These are phyloP conservation scores for Camelina sativa DNA, from an alignment of 345 rosid genomes.

Conservation along the genomic window DNA sequence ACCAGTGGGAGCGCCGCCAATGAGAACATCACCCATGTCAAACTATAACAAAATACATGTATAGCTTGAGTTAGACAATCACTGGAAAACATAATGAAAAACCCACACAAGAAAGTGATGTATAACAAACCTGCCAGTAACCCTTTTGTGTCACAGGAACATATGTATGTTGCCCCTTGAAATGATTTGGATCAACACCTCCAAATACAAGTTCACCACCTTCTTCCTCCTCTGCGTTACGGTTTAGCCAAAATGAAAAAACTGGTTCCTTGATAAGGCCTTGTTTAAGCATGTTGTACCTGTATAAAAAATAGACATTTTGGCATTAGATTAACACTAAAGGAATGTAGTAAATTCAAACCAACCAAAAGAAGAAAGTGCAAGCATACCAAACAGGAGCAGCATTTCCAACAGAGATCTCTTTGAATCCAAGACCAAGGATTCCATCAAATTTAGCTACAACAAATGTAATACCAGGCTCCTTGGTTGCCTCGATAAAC, in stretches of 20 bases:
- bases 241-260: conserved; percentile 98
- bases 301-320: conserved; percentile 34
- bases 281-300: conserved; percentile 89
- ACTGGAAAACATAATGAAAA: not conserved
- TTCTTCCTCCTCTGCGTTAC: conserved; percentile 69
- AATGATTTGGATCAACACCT: conserved; percentile 86
- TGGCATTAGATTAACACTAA: conserved; percentile 23
- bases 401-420: conserved; percentile 85
- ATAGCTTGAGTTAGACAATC: conserved; percentile 20
- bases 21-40: conserved; percentile 90
- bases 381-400: conserved; percentile 78
- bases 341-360: conserved; percentile 6
- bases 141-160: conserved; percentile 94
- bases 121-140: conserved; percentile 88
- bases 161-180: conserved; percentile 82
- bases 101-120: conserved; percentile 17
- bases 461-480: conserved; percentile 84
- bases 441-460: conserved; percentile 95
- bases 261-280: conserved; percentile 85
- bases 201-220: conserved; percentile 98
- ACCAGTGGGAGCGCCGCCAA: conserved; percentile 81
- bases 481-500: conserved; percentile 94
- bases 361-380: conserved; percentile 5
- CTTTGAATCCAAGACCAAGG: conserved; percentile 92
- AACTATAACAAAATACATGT: conserved; percentile 51